These are phyloP conservation scores for Globisporangium spiculum DNA, from an alignment of 352 stramenopile genomes.

Conservation along the genomic window DNA sequence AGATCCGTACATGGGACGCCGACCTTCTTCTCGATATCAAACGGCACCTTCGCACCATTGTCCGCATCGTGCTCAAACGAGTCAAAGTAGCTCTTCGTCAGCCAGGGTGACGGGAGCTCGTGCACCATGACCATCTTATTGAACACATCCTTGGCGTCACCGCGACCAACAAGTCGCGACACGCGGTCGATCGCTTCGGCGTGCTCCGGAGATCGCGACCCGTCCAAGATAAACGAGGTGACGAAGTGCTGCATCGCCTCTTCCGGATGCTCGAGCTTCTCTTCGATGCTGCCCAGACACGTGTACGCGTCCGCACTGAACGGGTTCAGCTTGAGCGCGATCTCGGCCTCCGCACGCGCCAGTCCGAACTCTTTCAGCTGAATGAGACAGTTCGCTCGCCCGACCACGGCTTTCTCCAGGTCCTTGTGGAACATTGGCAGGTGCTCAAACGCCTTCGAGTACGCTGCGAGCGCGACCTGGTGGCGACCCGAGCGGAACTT, in stretches of 20 bases:
- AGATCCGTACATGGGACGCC: conserved; percentile 33
- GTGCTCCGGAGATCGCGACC: conserved; percentile 63
- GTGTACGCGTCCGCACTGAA: conserved; percentile 71
- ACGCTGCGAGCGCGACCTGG: conserved; percentile 54
- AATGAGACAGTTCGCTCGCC: conserved; percentile 58
- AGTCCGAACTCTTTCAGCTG: conserved; percentile 42
- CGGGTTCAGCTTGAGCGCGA: conserved; percentile 58
- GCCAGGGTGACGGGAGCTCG: conserved; percentile 71
- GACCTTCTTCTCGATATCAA: conserved; percentile 62
- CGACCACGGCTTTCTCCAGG: conserved; percentile 52
- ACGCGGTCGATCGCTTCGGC: conserved; percentile 75
- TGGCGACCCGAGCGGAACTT: conserved; percentile 43
- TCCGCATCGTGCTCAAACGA: conserved; percentile 80
- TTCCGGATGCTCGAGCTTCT: conserved; percentile 45
- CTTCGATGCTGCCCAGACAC: conserved; percentile 61
- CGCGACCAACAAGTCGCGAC: conserved; percentile 58
- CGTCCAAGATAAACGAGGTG: conserved; percentile 78
- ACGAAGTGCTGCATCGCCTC: conserved; percentile 83
- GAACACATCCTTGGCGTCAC: conserved; percentile 68
- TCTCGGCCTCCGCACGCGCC: conserved; percentile 39
- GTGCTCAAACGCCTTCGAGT: conserved; percentile 55
- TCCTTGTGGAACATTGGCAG: conserved; percentile 70
- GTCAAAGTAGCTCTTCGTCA: conserved; percentile 86
- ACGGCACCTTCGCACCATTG: conserved; percentile 47
- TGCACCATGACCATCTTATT: conserved; percentile 66